Evolutionary conservation across 2,329 filamentous ascomycete genomes (phyloP).

Genomic region (Hypoxylon sp.): DNA sequence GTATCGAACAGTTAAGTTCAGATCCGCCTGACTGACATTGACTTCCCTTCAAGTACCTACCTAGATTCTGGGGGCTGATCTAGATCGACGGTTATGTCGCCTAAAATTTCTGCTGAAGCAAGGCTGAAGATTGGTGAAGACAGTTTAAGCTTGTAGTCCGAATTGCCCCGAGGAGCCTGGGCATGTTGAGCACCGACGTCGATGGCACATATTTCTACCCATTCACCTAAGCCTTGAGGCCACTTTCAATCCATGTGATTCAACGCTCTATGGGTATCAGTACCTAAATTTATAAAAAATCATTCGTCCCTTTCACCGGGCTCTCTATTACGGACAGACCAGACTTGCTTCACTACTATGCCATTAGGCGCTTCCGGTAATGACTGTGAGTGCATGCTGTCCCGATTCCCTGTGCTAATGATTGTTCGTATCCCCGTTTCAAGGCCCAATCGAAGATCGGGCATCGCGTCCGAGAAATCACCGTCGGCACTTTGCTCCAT

Average conservation of each 20-base stretch:
- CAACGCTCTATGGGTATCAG: slow-evolving; percentile 16
- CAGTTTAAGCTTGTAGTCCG: too few species aligned
- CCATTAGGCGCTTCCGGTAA: slow-evolving; percentile 30
- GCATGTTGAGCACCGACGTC: neutral
- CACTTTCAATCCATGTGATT: neutral
- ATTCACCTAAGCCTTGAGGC: neutral
- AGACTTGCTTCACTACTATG: slow-evolving; percentile 47
- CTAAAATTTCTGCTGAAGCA: too few species aligned
- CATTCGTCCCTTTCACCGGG: slow-evolving; percentile 23
- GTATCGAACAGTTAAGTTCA: too few species aligned
- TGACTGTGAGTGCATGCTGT: slow-evolving; percentile 38
- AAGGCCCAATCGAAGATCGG: slow-evolving; percentile 39
- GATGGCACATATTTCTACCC: neutral
- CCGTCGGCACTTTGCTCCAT: slow-evolving; percentile 8
- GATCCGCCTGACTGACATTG: too few species aligned
- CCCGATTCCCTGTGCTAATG: slow-evolving; percentile 43
- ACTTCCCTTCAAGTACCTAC: too few species aligned
- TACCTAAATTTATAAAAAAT: neutral
- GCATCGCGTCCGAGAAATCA: slow-evolving; percentile 29
- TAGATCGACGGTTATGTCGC: too few species aligned
- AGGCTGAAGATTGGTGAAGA: neutral
- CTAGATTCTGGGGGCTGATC: too few species aligned
- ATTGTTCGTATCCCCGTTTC: slow-evolving; percentile 45
- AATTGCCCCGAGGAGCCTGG: neutral
- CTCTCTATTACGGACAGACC: slow-evolving; percentile 44